Base-by-base conservation (phyloP, 2,329 filamentous ascomycete genomes). In the Epichloe festucae region DNA sequence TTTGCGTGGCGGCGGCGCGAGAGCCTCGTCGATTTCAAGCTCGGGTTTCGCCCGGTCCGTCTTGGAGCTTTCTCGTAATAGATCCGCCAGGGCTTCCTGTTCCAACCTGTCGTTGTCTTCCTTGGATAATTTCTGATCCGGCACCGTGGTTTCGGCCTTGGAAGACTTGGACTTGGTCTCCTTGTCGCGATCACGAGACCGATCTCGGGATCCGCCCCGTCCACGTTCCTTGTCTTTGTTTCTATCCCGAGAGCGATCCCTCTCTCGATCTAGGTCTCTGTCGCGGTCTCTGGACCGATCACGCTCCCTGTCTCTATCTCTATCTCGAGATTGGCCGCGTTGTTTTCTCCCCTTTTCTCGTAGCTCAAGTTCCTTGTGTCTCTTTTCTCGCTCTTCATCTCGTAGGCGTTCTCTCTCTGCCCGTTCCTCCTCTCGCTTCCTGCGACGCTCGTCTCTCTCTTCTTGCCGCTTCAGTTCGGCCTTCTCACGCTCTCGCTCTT, bases 81-180 rank as follows among this genome's bases (percentile, higher is more conserved):
- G 69, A 54, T 82, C 75, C 19, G 74, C 76, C 53, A 82, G 65
- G 1, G 78, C 78, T 56, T 80, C 76, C 58, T 75, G 73, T 58
- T 82, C 78, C 7, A 82, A 69, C 17, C 73, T 70, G 50, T 79
- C 73, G 27, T 76, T 72, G 40, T 82, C 77, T 56, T 81, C 78
- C 54, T 79, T 75, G 6, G 76, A 76, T 11, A 81, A 70, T 47
- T 76, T 70, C 59, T 75, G 69, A 51, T 73, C 72, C 0, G 73
- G 63, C 39, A 68, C 66, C 38, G 65, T 64, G 21, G 67, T 65
- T 15, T 67, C 69, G 23, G 67, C 67, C 56, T 64, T 66, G 38
- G 61, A 53, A 14, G 38, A 48, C 62, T 44, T 66, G 46, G 15
- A 3, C 62, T 45, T 66, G 64, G 14, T 63, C 63, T 44, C 62